Base-by-base conservation (phyloP, 306 rosid species). In the Erythrophleum fordii region DNA sequence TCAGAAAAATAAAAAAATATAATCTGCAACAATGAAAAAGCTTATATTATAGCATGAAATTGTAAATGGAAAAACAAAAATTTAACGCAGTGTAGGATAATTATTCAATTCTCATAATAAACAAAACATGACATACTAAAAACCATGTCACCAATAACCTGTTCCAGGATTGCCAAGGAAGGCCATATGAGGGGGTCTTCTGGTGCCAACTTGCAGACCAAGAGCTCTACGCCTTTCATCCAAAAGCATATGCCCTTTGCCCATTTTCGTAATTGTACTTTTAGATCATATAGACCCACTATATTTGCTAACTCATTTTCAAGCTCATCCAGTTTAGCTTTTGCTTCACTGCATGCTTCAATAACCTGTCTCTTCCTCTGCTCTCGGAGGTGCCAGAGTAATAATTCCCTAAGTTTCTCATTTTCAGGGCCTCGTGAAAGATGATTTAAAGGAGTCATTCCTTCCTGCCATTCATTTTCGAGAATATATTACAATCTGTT, bases 131-230 rank as follows among this genome's bases (percentile, higher is more conserved):
- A n/a, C n/a, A n/a, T n/a, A n/a, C n/a, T n/a, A 73, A 44, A 83
- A 61, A 59, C 65, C 60, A 70, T 35, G 35, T 74, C 81, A 75
- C 6, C 16, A 73, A 68, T 80, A 81, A 91, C 98, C 98, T 83
- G 98, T 92, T 83, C 97, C 98, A 11, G 98, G 98, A 87, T 95
- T 92, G 64, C 98, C 98, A 61, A 92, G 97, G 81, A 95, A 95
- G 53, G 98, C 98, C 98, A 95, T 90, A 83, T 95, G 98, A 81
- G 98, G 97, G 11, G 97, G 87, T 84, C 90, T 93, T 83, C 97
- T 89, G 18, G 85, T 61, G 66, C 98, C 98, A 67, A 95, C 95
- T 80, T 83, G 92, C 29, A 95, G 89, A 73, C 98, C 97, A 78
- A 92, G 91, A 26, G 97, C 92, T 84, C 93, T 87, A 41, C 97